Evolutionary conservation across 1,139 yeast genomes (phyloP).

Genomic region (Groenewaldozyma auringiensis): DNA sequence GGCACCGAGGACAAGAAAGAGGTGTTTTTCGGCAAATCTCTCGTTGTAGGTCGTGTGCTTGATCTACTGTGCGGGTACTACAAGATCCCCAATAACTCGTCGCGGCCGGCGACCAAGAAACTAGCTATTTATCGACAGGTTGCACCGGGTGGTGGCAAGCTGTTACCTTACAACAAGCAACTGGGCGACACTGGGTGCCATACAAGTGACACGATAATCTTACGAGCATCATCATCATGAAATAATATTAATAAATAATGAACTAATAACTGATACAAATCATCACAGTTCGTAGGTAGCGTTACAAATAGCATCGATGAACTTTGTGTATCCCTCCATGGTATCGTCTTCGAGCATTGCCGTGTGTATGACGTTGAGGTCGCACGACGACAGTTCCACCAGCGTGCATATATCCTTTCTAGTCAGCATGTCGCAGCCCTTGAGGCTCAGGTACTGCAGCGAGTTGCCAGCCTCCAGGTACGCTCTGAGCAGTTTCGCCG

Average conservation of each 20-base stretch:
- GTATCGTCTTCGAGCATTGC: slow-evolving; percentile 16
- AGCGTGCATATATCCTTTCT: slow-evolving; percentile 10
- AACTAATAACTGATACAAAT: background rate
- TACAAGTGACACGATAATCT: background rate
- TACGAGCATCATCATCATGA: background rate
- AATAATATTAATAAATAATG: background rate
- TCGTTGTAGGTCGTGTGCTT: slow-evolving; percentile 73
- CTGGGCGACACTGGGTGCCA: background rate
- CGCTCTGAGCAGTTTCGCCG: background rate
- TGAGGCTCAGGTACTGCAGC: slow-evolving; percentile 7
- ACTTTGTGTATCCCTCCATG: slow-evolving; percentile 12
- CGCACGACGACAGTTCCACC: slow-evolving; percentile 4
- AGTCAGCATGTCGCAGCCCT: slow-evolving; percentile 16
- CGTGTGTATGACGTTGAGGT: slow-evolving; percentile 11
- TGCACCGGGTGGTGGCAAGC: too few species aligned
- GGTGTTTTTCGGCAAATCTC: slow-evolving; percentile 48
- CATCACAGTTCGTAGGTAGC: background rate
- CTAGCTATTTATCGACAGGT: background rate
- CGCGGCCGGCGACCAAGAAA: background rate
- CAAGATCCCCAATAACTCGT: slow-evolving; percentile 41
- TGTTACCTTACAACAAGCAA: background rate
- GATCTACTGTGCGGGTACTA: slow-evolving; percentile 57
- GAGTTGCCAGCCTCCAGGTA: background rate
- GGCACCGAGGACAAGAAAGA: slow-evolving; percentile 32
- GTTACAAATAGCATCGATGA: slow-evolving; percentile 10